Evolutionary conservation across 768 basidiomycete species (phyloP).

Genomic region (Leccinum subgranulosum): DNA sequence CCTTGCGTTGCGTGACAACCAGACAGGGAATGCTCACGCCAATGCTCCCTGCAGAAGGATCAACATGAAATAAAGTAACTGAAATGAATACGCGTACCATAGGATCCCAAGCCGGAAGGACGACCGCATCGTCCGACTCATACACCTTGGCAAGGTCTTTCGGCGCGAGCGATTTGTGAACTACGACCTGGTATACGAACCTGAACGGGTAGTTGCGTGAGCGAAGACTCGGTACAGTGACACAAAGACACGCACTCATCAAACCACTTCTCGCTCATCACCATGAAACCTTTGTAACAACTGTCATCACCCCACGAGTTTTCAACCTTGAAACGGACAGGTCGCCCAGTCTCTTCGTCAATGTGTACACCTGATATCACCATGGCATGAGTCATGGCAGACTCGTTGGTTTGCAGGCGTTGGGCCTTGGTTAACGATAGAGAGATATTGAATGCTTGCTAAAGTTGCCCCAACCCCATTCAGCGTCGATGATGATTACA

Average conservation of each 20-base stretch:
- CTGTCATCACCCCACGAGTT: slow-evolving; percentile 86
- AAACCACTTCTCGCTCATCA: slow-evolving; percentile 94
- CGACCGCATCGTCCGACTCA: slow-evolving; percentile 59
- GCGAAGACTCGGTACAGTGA: not conserved
- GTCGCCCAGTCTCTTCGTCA: slow-evolving; percentile 61
- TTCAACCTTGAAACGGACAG: slow-evolving; percentile 94
- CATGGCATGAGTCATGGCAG: slow-evolving; percentile 86
- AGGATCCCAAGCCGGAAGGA: slow-evolving; percentile 84
- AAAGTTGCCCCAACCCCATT: not conserved
- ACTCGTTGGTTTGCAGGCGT: slow-evolving; percentile 78
- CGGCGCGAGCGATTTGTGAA: slow-evolving; percentile 75
- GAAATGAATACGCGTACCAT: slow-evolving; percentile 22
- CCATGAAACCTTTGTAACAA: slow-evolving; percentile 84
- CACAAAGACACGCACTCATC: slow-evolving; percentile 57
- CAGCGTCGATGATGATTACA: not conserved
- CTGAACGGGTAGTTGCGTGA: slow-evolving; percentile 33
- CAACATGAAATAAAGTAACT: not conserved
- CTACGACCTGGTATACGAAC: slow-evolving; percentile 92
- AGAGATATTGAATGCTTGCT: slow-evolving; percentile 82
- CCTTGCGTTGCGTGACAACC: not conserved
- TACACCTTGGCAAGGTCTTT: slow-evolving; percentile 79
- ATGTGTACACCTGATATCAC: slow-evolving; percentile 92
- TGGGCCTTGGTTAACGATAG: slow-evolving; percentile 83
- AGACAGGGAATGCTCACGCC: slow-evolving; percentile 13
- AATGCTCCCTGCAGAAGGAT: slow-evolving; percentile 17